Evolutionary conservation across 805 yeast genomes (phyloP).

Genomic region (Phaffomyces antillensis): DNA sequence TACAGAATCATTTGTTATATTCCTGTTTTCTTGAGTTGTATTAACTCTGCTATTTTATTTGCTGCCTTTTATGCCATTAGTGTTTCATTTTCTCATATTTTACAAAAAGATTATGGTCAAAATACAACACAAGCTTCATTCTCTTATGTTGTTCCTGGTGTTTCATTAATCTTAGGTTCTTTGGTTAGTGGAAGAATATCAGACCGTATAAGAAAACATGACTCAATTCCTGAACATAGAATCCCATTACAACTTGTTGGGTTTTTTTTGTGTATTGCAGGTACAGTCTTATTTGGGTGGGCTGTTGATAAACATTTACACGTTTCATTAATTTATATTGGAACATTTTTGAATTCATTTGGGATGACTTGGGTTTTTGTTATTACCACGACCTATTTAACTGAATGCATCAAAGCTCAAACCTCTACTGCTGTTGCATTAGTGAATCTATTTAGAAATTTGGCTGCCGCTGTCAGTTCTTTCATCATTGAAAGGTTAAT

Average conservation of each 20-base stretch:
- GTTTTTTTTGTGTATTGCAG: constrained; percentile 33
- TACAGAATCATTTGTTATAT: constrained; percentile 30
- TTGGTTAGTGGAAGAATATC: constrained; percentile 42
- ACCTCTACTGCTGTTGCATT: constrained; percentile 49
- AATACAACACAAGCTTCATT: constrained; percentile 32
- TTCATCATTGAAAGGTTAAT: constrained; percentile 33
- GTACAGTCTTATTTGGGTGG: constrained; percentile 50
- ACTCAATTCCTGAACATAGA: constrained; percentile 41
- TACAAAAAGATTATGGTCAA: constrained; percentile 32
- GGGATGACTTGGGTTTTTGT: constrained; percentile 53
- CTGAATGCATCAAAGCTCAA: constrained; percentile 42
- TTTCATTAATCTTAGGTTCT: constrained; percentile 42
- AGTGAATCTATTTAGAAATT: constrained; percentile 45
- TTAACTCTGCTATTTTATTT: constrained; percentile 44
- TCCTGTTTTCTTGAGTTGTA: constrained; percentile 40
- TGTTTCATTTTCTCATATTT: constrained; percentile 38
- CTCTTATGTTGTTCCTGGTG: constrained; percentile 48
- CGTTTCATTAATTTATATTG: constrained; percentile 34
- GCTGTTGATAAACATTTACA: constrained; percentile 33
- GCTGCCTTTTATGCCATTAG: constrained; percentile 48
- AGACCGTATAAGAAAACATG: constrained; percentile 29
- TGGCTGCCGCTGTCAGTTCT: constrained; percentile 48
- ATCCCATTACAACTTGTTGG: constrained; percentile 39
- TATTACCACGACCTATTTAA: constrained; percentile 44
- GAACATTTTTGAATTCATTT: constrained; percentile 40